Conservation (phyloP, 1,139 yeast species). For the Taphrina pruni region DNA sequence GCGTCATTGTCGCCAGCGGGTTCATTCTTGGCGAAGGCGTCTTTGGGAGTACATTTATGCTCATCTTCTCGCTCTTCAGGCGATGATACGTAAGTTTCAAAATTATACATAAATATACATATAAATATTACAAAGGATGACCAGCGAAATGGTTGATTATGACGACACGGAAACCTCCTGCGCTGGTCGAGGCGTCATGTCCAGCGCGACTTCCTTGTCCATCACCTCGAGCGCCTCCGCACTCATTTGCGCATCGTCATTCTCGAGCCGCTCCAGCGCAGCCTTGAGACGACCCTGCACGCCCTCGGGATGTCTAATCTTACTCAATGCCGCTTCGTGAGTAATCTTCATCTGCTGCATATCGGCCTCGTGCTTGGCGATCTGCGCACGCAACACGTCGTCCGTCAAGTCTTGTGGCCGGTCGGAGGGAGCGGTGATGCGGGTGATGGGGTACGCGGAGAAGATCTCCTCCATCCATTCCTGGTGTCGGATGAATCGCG, state of each 20-base stretch:
- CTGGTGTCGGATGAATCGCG: constrained; percentile 55
- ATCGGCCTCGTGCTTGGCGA: constrained; percentile 1
- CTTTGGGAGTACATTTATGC: constrained; percentile 28
- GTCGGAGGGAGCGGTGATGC: neutral
- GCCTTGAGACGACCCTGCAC: constrained; percentile 18
- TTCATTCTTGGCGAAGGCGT: constrained; percentile 39
- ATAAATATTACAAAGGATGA: neutral
- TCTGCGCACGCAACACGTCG: constrained; percentile 9
- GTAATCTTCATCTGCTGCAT: constrained; percentile 10
- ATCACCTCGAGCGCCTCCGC: neutral
- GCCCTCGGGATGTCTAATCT: constrained; percentile 12
- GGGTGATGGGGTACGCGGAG: constrained; percentile 39
- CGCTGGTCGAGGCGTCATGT: neutral
- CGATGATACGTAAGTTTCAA: neutral
- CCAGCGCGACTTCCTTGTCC: constrained; percentile 1
- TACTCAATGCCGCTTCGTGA: constrained; percentile 5
- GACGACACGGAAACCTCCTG: neutral
- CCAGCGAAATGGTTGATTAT: neutral
- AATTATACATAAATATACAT: neutral
- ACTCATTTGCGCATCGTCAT: neutral
- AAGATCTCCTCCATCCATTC: constrained; percentile 56
- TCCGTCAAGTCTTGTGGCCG: neutral
- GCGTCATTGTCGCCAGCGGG: constrained; percentile 36
- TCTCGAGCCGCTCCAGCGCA: constrained; percentile 6
- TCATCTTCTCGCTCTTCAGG: constrained; percentile 11